Conservation (phyloP, 345 rosid species). For the Brassica juncea region DNA sequence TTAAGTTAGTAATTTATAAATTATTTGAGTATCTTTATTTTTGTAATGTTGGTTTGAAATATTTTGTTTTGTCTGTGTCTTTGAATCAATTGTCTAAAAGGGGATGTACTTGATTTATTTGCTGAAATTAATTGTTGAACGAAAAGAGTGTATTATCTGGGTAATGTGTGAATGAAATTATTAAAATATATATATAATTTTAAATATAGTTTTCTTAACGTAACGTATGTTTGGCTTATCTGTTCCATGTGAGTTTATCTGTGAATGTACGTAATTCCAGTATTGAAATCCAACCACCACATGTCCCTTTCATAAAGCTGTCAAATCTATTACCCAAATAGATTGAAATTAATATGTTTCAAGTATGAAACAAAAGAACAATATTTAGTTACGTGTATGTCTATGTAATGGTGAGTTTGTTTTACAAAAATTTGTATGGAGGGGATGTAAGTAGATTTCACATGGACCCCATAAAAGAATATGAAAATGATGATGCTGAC, state of each 20-base stretch:
- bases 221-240: slow-evolving; percentile 19
- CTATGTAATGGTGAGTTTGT: neutral
- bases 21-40: slow-evolving; percentile 1
- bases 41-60: slow-evolving; percentile 25
- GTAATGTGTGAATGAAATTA: slow-evolving; percentile 12
- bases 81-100: slow-evolving; percentile 22
- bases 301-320: slow-evolving; percentile 26
- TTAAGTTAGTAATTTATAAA: slow-evolving; percentile 8
- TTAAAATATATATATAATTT: neutral
- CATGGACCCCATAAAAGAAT: slow-evolving; percentile 1
- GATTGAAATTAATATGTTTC: neutral
- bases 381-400: neutral
- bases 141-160: neutral
- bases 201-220: neutral
- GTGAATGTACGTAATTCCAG: slow-evolving; percentile 28
- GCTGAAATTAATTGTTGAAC: neutral
- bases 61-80: slow-evolving; percentile 6
- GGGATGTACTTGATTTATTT: slow-evolving; percentile 26
- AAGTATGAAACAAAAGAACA: slow-evolving; percentile 4
- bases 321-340: slow-evolving; percentile 16
- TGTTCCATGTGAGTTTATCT: slow-evolving; percentile 33
- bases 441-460: neutral
- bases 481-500: slow-evolving; percentile 17
- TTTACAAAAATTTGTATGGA: slow-evolving; percentile 2
- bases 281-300: slow-evolving; percentile 29